Evolutionary conservation across 345 rosid species (phyloP).

Genomic region (Arabis hirsuta): DNA sequence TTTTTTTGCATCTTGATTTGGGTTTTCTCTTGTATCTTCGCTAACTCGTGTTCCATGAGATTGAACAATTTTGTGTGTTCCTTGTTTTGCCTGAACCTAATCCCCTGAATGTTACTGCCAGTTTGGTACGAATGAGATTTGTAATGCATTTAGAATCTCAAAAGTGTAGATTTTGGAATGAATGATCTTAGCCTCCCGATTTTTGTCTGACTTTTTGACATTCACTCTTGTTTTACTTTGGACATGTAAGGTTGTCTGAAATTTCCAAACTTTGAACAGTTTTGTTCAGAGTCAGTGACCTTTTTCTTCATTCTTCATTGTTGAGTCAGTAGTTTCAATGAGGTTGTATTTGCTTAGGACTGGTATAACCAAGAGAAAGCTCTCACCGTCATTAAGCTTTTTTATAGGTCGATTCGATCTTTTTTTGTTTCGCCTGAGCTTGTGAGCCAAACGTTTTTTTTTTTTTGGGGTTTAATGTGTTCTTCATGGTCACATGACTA

Average conservation of each 20-base stretch:
- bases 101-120: not conserved
- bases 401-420: too few relatives aligned
- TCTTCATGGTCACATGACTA: too few relatives aligned
- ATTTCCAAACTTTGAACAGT: not conserved
- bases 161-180: not conserved
- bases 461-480: too few relatives aligned
- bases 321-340: slow-evolving; percentile 2
- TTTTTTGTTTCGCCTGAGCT: too few relatives aligned
- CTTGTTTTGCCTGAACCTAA: not conserved
- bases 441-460: too few relatives aligned
- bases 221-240: too few relatives aligned
- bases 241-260: not conserved
- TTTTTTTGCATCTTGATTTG: not conserved
- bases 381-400: too few relatives aligned
- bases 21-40: not conserved
- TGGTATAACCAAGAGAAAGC: not conserved
- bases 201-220: too few relatives aligned
- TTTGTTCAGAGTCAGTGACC: not conserved
- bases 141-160: slow-evolving; percentile 12
- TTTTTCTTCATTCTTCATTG: too few relatives aligned
- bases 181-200: not conserved
- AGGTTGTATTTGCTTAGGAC: not conserved
- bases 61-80: not conserved
- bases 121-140: not conserved
- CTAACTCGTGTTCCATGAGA: not conserved